A percentile compares a stretch with the other conserved stretches of the same genome.
phyloP scores from a whole-genome alignment of 2,329 filamentous ascomycete genomes.

The Paramyrothecium sp. region DNA sequence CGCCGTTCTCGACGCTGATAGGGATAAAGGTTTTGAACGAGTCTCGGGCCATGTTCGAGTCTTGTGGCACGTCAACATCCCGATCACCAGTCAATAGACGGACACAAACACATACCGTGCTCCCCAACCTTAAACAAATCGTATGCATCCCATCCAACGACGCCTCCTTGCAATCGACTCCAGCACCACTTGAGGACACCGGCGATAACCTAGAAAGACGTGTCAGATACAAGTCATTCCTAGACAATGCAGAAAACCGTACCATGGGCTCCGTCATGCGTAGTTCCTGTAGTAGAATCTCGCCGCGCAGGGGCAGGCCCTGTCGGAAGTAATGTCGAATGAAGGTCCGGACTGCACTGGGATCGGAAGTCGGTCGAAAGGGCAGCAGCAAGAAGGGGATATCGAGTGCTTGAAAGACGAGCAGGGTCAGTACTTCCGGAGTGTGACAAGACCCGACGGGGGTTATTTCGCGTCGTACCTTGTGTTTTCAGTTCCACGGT shows the following conservation, averaged over 20 bases:
- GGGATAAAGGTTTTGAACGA: slow-evolving; percentile 97
- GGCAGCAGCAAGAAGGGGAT: slow-evolving; percentile 90
- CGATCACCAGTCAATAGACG: slow-evolving; percentile 5
- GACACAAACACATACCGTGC: slow-evolving; percentile 56
- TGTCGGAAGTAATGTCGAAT: slow-evolving; percentile 88
- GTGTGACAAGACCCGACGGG: not conserved
- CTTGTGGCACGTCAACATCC: slow-evolving; percentile 43
- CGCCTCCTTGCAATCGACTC: slow-evolving; percentile 85
- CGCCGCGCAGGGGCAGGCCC: slow-evolving; percentile 62
- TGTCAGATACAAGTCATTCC: slow-evolving; percentile 17
- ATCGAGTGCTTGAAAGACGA: slow-evolving; percentile 65
- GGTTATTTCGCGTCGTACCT: slow-evolving; percentile 58
- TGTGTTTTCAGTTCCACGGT: slow-evolving; percentile 89
- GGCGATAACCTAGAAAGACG: slow-evolving; percentile 69
- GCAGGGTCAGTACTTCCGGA: not conserved
- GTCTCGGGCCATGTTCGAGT: slow-evolving; percentile 87
- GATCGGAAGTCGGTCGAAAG: slow-evolving; percentile 89
- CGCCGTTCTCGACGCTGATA: slow-evolving; percentile 83
- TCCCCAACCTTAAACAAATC: slow-evolving; percentile 95
- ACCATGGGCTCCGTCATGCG: slow-evolving; percentile 94
- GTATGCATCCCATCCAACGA: slow-evolving; percentile 96
- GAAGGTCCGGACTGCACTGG: slow-evolving; percentile 88
- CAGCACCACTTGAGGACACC: slow-evolving; percentile 98
- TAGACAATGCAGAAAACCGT: slow-evolving; percentile 27
- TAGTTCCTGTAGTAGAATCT: slow-evolving; percentile 77